Evolutionary conservation across 1,284 basidiomycete species (phyloP).

Genomic region (Phylloporus sp.): DNA sequence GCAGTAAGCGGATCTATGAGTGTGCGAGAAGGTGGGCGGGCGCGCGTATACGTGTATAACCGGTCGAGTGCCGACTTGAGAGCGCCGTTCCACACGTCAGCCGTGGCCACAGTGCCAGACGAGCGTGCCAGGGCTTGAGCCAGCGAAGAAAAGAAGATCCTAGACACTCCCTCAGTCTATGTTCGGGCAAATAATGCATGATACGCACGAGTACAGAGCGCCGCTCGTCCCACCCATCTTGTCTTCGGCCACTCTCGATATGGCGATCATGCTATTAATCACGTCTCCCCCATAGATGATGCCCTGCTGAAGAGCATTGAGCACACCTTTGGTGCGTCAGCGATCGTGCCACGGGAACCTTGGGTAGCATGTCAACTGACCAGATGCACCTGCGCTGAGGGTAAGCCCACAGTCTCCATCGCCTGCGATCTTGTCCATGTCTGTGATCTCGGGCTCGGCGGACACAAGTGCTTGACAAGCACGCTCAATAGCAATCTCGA

Average conservation of each 20-base stretch:
- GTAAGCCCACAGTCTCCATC: conserved; percentile 86
- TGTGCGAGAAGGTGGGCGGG: conserved; percentile 89
- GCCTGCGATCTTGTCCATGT: conserved; percentile 84
- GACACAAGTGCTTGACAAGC: conserved; percentile 77
- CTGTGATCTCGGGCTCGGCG: conserved; percentile 89
- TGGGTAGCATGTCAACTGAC: conserved; percentile 43
- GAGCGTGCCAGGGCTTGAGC: conserved; percentile 75
- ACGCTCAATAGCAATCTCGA: conserved; percentile 64
- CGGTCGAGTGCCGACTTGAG: conserved; percentile 70
- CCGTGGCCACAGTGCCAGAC: conserved; percentile 48
- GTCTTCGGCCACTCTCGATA: conserved; percentile 82
- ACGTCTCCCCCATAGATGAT: conserved; percentile 60
- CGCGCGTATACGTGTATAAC: conserved; percentile 88
- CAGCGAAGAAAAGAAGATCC: conserved; percentile 88
- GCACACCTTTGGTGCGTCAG: conserved; percentile 50
- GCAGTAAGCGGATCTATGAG: conserved; percentile 91
- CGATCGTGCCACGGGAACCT: background rate
- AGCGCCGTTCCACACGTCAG: conserved; percentile 70
- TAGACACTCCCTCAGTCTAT: conserved; percentile 39
- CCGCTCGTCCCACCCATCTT: conserved; percentile 94
- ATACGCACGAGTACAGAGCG: conserved; percentile 84
- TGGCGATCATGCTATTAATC: conserved; percentile 66
- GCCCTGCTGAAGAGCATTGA: conserved; percentile 43
- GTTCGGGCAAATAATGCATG: background rate
- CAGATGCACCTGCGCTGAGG: conserved; percentile 75